Base-by-base conservation (phyloP, 352 stramenopile genomes). In the Phytopythium chamaehyphon region DNA sequence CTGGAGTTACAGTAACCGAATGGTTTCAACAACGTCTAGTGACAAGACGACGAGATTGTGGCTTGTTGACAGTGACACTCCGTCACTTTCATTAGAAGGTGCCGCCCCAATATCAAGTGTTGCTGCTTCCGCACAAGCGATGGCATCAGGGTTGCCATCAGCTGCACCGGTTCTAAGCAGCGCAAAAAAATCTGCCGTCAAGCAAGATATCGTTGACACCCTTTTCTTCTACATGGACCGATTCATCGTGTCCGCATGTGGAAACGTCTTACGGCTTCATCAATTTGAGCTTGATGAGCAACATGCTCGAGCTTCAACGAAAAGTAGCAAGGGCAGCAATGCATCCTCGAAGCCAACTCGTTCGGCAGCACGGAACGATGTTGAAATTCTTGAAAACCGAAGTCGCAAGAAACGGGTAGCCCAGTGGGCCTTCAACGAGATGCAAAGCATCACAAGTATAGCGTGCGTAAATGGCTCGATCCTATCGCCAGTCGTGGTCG, bases 151-250 rank as follows among this genome's bases (percentile, higher is more conserved):
- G 24, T 61, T 54, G 19, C 53, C 47, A n/a, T 49, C 53, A n/a
- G 2, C 26, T 4, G 12, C 11, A 4, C 28, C 21, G 15, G 36
- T 43, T 12, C n/a, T 35, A 12, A 47, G 49, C 37, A 84, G 61
- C 38, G 60, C 71, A 21, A 86, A 85, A 56, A 87, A 79, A 48
- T 52, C 49, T 3, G 19, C 52, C 22, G 57, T 66, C 16, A 62
- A 66, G 47, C 71, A 78, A 28, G 75, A 87, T n/a, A 60, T 94
- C 19, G 59, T 83, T 16, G 75, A 90, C 54, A 73, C 77, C 16
- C 55, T 62, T 22, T 95, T 95, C 50, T 95, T 92, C 53, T 94
- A 93, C 61, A 87, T 94, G 79, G 85, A 95, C 64, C 90, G 89
- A 58, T 95, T 95, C 47, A 54, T 94, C 23, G 50, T 92, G 7